phyloP scores from a whole-genome alignment of 345 rosid genomes.

The Euphorbia pulcherrima region DNA sequence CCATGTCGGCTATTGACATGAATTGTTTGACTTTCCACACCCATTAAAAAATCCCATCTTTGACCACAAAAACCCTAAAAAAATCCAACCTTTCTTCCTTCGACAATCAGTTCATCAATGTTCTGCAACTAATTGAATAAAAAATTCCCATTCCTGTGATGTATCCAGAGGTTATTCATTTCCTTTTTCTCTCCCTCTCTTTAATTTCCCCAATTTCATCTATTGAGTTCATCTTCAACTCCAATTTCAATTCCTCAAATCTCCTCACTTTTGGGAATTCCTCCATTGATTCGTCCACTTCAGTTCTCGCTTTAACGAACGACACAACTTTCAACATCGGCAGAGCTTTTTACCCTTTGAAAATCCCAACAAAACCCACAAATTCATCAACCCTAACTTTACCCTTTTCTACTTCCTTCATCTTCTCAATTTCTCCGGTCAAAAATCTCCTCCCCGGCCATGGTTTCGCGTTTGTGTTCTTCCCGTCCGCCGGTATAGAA shows the following conservation, averaged over 20 bases:
- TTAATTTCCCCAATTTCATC: conserved; percentile 4
- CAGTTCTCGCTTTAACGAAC: conserved; percentile 41
- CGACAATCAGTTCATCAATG: background rate
- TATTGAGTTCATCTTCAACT: conserved; percentile 28
- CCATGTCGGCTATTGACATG: too few species aligned
- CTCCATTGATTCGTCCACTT: conserved; percentile 28
- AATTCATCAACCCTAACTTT: conserved; percentile 25
- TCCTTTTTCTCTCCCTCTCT: background rate
- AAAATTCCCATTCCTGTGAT: background rate
- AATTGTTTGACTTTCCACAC: too few species aligned
- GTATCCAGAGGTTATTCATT: background rate
- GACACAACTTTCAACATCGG: conserved; percentile 37
- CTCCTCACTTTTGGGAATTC: conserved; percentile 34
- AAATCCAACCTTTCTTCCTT: too few species aligned
- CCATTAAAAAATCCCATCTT: too few species aligned
- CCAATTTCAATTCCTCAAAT: conserved; percentile 32
- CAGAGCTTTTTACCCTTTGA: conserved; percentile 38
- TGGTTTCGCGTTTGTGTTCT: conserved; percentile 43
- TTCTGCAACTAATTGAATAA: background rate
- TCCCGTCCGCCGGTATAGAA: conserved; percentile 15
- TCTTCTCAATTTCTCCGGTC: conserved; percentile 46
- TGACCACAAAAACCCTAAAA: too few species aligned
- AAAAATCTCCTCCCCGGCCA: conserved; percentile 42
- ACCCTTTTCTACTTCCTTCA: conserved; percentile 52
- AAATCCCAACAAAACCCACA: conserved; percentile 30